phyloP scores from a whole-genome alignment of 2,329 filamentous ascomycete genomes.

The Fusarium phyllophilum region DNA sequence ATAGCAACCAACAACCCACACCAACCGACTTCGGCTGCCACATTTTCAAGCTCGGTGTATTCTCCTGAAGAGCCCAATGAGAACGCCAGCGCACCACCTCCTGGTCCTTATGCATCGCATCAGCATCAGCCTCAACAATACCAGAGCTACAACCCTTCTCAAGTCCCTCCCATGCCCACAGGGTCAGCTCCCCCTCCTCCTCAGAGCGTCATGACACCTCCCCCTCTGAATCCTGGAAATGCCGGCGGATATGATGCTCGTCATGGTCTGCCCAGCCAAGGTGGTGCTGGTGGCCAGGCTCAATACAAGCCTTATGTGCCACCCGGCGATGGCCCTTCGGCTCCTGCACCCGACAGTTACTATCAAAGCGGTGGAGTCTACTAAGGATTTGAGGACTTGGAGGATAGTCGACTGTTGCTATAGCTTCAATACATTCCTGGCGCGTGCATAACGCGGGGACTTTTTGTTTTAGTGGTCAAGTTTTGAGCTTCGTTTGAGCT shows the following conservation, averaged over 20 bases:
- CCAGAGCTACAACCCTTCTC: slow-evolving; percentile 54
- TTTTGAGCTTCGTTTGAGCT: not conserved
- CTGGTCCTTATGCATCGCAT: slow-evolving; percentile 44
- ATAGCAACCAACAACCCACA: slow-evolving; percentile 63
- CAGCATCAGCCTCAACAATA: slow-evolving; percentile 54
- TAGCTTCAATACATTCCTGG: slow-evolving; percentile 16
- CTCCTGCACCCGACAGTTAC: slow-evolving; percentile 65
- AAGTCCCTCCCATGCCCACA: slow-evolving; percentile 55
- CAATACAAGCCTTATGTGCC: slow-evolving; percentile 72
- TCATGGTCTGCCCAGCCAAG: slow-evolving; percentile 61
- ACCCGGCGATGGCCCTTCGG: slow-evolving; percentile 58
- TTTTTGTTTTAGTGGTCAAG: not conserved
- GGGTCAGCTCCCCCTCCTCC: slow-evolving; percentile 47
- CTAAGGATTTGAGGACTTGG: slow-evolving; percentile 16
- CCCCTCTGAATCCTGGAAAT: slow-evolving; percentile 58
- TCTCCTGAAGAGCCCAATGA: slow-evolving; percentile 57
- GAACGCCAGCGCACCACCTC: slow-evolving; percentile 45
- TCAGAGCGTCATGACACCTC: slow-evolving; percentile 50
- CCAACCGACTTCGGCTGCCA: slow-evolving; percentile 49
- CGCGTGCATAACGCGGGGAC: not conserved
- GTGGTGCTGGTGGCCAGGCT: slow-evolving; percentile 47
- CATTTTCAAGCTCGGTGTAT: slow-evolving; percentile 60
- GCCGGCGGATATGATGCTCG: slow-evolving; percentile 60
- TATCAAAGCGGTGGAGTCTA: slow-evolving; percentile 60
- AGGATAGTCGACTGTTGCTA: slow-evolving; percentile 1